A percentile compares a stretch with the other conserved stretches of the same genome.
Evolutionary conservation across 495 filamentous ascomycete genomes (phyloP).

Genomic region (Chaetomidium leptoderma): DNA sequence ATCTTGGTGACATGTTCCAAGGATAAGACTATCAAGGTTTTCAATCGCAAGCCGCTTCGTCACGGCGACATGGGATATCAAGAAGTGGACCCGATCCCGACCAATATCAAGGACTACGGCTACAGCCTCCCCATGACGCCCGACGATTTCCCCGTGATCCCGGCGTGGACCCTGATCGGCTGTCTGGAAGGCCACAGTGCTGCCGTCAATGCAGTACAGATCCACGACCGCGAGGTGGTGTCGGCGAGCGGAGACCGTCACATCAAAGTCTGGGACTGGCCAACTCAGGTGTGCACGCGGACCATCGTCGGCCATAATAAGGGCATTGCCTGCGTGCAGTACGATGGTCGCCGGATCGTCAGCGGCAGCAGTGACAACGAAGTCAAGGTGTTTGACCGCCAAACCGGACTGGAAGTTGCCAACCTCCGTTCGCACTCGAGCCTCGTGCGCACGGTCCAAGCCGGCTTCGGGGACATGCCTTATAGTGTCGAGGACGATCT

Average conservation of each 20-base stretch:
- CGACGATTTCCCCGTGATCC: constrained; percentile 44
- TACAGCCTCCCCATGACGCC: constrained; percentile 39
- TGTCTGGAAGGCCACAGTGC: constrained; percentile 76
- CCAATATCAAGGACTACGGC: constrained; percentile 45
- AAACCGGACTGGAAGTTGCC: constrained; percentile 79
- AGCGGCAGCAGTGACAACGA: constrained; percentile 93
- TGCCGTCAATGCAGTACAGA: constrained; percentile 94
- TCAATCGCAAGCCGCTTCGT: constrained; percentile 71
- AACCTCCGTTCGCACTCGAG: constrained; percentile 73
- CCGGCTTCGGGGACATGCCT: constrained; percentile 84
- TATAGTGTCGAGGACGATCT: constrained; percentile 68
- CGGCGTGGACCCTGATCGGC: constrained; percentile 72
- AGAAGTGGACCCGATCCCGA: constrained; percentile 52
- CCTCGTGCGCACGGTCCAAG: constrained; percentile 91
- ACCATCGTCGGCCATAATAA: constrained; percentile 85
- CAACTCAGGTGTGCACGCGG: constrained; percentile 65
- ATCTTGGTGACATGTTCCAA: constrained; percentile 96
- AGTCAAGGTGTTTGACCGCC: constrained; percentile 87
- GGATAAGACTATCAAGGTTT: constrained; percentile 92
- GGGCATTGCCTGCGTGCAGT: constrained; percentile 96
- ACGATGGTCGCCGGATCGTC: constrained; percentile 93
- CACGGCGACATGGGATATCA: constrained; percentile 64
- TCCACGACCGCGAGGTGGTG: constrained; percentile 79
- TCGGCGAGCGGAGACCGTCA: constrained; percentile 90
- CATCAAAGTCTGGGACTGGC: constrained; percentile 91